Evolutionary conservation across 495 filamentous ascomycete species (phyloP).

Genomic region (Penicillium arizonense): DNA sequence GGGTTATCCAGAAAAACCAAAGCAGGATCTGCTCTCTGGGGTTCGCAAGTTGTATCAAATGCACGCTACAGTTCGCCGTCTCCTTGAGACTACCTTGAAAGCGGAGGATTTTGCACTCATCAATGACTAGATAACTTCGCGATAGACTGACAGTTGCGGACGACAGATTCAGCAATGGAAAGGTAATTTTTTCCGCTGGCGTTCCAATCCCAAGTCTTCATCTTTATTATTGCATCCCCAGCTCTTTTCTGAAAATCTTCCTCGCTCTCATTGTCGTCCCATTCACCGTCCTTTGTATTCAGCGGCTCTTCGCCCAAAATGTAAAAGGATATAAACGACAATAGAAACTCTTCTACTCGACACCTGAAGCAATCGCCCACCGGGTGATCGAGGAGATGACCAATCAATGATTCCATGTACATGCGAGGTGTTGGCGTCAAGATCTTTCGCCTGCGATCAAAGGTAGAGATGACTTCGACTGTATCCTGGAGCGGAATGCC

Average conservation of each 20-base stretch:
- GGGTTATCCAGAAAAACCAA: slow-evolving; percentile 1
- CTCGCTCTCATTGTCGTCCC: slow-evolving; percentile 12
- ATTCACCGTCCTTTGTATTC: slow-evolving; percentile 11
- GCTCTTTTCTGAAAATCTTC: slow-evolving; percentile 22
- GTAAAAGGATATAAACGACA: slow-evolving; percentile 13
- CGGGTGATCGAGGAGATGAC: slow-evolving; percentile 6
- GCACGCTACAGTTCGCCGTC: slow-evolving; percentile 4
- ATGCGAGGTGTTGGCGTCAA: slow-evolving; percentile 13
- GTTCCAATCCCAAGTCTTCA: slow-evolving; percentile 19
- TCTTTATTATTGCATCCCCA: slow-evolving; percentile 2
- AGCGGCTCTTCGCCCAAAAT: slow-evolving; percentile 12
- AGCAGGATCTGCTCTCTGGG: background rate
- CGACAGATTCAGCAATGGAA: slow-evolving; percentile 10
- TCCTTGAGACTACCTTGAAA: slow-evolving; percentile 2
- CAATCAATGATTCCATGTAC: slow-evolving; percentile 14
- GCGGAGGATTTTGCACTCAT: slow-evolving; percentile 1
- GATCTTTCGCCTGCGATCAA: slow-evolving; percentile 3
- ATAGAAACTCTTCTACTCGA: slow-evolving; percentile 8
- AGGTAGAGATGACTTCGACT: slow-evolving; percentile 13
- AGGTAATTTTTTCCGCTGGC: slow-evolving; percentile 1
- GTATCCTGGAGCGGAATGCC: slow-evolving; percentile 17
- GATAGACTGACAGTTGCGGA: slow-evolving; percentile 15
- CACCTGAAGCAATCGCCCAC: slow-evolving; percentile 1
- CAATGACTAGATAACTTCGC: slow-evolving; percentile 1
- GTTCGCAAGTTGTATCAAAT: slow-evolving; percentile 5